Evolutionary conservation across 352 stramenopile species (phyloP).

Genomic region (Pythium chondricola): DNA sequence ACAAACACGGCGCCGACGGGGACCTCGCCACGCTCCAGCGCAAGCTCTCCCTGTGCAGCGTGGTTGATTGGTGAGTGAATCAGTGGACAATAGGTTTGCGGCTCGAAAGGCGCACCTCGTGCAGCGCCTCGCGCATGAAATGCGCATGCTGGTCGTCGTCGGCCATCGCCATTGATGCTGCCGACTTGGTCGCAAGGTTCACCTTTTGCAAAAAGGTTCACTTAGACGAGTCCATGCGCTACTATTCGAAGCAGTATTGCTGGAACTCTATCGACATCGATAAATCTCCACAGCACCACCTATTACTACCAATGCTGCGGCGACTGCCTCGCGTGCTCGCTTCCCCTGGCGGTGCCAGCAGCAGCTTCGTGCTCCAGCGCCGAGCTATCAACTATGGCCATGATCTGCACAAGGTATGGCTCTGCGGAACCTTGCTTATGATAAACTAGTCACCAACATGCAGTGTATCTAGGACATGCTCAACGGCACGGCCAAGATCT

Average conservation of each 20-base stretch:
- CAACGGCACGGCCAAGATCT: constrained; percentile 68
- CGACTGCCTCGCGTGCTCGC: constrained; percentile 20
- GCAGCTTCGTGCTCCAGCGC: constrained; percentile 15
- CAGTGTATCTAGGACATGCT: constrained; percentile 62
- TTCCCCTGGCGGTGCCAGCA: neutral
- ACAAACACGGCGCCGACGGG: constrained; percentile 92
- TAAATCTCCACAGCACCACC: neutral
- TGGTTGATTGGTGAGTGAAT: too few species aligned
- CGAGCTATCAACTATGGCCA: constrained; percentile 79
- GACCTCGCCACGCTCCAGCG: constrained; percentile 77
- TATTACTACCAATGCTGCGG: constrained; percentile 17
- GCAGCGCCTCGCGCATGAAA: constrained; percentile 72
- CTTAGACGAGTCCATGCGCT: constrained; percentile 1
- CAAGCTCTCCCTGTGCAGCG: constrained; percentile 72
- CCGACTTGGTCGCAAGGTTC: too few species aligned
- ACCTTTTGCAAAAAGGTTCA: constrained; percentile 5
- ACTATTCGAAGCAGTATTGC: constrained; percentile 2
- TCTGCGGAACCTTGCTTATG: too few species aligned
- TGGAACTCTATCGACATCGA: neutral
- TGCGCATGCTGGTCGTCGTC: constrained; percentile 28
- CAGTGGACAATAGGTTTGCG: neutral
- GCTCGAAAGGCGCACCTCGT: constrained; percentile 41
- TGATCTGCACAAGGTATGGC: constrained; percentile 73
- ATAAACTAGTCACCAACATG: too few species aligned
- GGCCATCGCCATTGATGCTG: constrained; percentile 2